Conservation (phyloP, 192 early-diverging fungal species). For the Podila clonocystis region DNA sequence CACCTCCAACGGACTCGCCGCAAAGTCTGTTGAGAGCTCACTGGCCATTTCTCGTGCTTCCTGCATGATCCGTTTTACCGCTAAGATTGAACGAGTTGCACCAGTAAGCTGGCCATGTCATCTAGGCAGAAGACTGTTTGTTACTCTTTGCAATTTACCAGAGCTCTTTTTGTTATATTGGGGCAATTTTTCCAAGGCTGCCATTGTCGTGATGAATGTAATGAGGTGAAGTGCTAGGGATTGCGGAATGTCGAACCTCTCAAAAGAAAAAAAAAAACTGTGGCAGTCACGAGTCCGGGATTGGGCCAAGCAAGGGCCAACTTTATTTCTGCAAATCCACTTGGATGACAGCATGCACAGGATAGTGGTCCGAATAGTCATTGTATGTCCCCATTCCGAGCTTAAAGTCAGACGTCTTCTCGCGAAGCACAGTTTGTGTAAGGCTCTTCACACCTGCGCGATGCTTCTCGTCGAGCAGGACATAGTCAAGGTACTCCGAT, state of each 20-base stretch:
- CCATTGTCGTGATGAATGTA: too few relatives aligned
- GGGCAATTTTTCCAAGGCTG: neutral
- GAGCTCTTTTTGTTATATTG: slow-evolving; percentile 51
- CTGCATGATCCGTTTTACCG: slow-evolving; percentile 84
- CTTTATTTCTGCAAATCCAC: slow-evolving; percentile 9
- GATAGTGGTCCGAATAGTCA: slow-evolving; percentile 45
- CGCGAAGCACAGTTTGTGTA: slow-evolving; percentile 13
- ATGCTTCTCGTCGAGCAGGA: slow-evolving; percentile 39
- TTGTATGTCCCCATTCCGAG: slow-evolving; percentile 25
- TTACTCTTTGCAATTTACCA: slow-evolving; percentile 6
- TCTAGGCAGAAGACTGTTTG: too few relatives aligned
- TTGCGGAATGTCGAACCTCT: too few relatives aligned
- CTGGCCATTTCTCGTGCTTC: slow-evolving; percentile 75
- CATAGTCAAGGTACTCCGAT: slow-evolving; percentile 34
- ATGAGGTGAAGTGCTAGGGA: too few relatives aligned
- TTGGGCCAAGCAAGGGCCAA: too few relatives aligned
- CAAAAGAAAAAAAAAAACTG: too few relatives aligned
- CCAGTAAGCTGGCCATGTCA: too few relatives aligned
- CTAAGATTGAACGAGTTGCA: slow-evolving; percentile 31
- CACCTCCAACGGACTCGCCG: slow-evolving; percentile 75
- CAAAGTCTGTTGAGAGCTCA: slow-evolving; percentile 75
- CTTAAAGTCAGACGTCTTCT: slow-evolving; percentile 16
- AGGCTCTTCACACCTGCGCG: slow-evolving; percentile 10
- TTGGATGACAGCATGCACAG: slow-evolving; percentile 14
- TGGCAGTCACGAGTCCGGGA: too few relatives aligned